These are phyloP conservation scores for Nothomitra cinnamomea DNA, from an alignment of 2,329 filamentous ascomycete genomes.

Conservation along the genomic window DNA sequence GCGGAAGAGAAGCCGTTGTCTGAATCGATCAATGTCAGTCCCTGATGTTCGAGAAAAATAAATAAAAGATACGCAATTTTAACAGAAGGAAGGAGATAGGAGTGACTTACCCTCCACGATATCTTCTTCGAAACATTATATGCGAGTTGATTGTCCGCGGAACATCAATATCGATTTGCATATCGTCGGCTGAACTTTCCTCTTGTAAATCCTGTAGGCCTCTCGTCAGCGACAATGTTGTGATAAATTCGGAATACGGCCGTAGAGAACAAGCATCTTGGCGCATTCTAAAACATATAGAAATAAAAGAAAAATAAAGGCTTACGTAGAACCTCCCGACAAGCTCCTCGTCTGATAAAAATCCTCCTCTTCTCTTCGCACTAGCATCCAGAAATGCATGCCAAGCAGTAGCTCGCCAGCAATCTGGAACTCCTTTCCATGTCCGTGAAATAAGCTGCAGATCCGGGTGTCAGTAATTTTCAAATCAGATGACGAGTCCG, in stretches of 20 bases:
- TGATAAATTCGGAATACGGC: background rate
- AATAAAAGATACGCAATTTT: background rate
- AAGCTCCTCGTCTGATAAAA: slow-evolving; percentile 52
- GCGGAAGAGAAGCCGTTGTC: slow-evolving; percentile 74
- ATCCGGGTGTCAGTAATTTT: background rate
- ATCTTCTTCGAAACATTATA: slow-evolving; percentile 90
- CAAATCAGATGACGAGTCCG: background rate
- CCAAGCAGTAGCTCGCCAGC: slow-evolving; percentile 88
- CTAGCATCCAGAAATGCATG: slow-evolving; percentile 76
- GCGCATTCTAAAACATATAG: background rate
- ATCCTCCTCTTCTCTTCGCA: slow-evolving; percentile 45
- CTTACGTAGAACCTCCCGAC: slow-evolving; percentile 30
- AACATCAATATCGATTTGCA: slow-evolving; percentile 94
- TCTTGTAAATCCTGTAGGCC: slow-evolving; percentile 57
- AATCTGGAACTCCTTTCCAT: slow-evolving; percentile 96
- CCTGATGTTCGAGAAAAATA: background rate
- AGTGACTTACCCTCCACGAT: slow-evolving; percentile 52
- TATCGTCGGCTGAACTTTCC: slow-evolving; percentile 68
- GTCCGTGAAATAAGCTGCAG: slow-evolving; percentile 63
- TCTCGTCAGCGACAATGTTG: background rate
- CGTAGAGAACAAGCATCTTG: background rate
- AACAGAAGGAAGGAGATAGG: background rate
- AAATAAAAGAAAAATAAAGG: slow-evolving; percentile 4
- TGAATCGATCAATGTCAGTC: slow-evolving; percentile 12
- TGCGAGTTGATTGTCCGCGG: slow-evolving; percentile 87